Percentiles rank a stretch among this genome's conserved stretches.
Conservation (phyloP, 2,329 filamentous ascomycete genomes). For the Paecilomyces niveus region DNA sequence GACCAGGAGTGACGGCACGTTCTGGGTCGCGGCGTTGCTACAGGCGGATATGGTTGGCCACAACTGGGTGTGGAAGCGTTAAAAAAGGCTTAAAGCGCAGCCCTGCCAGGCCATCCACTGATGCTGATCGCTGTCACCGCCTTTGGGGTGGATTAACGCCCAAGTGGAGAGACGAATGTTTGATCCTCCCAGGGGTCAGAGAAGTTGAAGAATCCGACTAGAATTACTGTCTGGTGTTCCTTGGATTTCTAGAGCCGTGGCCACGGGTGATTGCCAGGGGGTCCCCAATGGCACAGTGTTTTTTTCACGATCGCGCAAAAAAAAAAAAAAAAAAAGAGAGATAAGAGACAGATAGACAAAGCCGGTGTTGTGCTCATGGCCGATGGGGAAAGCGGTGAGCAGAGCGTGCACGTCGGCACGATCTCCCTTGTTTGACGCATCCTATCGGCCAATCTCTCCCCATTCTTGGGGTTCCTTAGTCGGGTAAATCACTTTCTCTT, state of each 20-base stretch:
- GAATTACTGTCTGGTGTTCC: neutral
- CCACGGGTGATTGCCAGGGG: too few species aligned
- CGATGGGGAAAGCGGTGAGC: neutral
- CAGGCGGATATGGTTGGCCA: neutral
- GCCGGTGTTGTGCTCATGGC: neutral
- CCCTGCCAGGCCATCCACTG: neutral
- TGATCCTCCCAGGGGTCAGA: neutral
- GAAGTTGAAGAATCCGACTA: neutral
- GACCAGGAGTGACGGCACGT: neutral
- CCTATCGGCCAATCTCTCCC: too few species aligned
- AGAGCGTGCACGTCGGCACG: too few species aligned
- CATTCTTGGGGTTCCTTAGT: too few species aligned
- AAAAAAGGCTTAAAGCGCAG: neutral
- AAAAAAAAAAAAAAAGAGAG: neutral
- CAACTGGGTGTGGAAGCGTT: neutral
- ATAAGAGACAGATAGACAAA: neutral
- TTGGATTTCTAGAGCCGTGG: too few species aligned
- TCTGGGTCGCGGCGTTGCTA: neutral
- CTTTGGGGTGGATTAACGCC: neutral
- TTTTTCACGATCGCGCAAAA: neutral
- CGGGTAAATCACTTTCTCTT: neutral
- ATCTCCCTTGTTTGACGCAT: neutral
- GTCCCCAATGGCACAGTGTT: too few species aligned
- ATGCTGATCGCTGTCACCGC: neutral
- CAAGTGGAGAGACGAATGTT: too few species aligned